Base-by-base conservation (phyloP, 345 rosid genomes). In the Garcia nutans region DNA sequence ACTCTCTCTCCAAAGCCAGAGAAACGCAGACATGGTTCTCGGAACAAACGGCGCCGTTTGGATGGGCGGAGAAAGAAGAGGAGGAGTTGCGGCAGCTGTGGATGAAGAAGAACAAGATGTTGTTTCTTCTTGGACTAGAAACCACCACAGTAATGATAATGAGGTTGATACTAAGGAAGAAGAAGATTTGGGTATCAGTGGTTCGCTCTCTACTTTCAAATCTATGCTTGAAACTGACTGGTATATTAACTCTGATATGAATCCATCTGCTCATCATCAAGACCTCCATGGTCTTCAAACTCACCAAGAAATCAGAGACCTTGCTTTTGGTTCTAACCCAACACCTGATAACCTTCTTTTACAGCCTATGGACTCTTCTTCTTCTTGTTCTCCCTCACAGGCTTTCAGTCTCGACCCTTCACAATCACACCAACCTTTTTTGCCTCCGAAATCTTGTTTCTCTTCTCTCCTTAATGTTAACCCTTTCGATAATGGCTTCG, bases 221-320 rank as follows among this genome's bases (percentile, higher is more conserved):
- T 87, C 96, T 78, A 82, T 91, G 88, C 90, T 93, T 55, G 96
- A 91, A 50, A 22, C 82, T 49, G 96, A 93, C 76, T 88, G 96
- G 80, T 85, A 77, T 80, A 79, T 79, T 74, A 66, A 74, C 77
- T 50, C 77, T 61, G 5, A 68, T 75, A 15, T 71, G 12, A 81
- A 83, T 77, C 80, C 77, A 61, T 76, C 73, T 55, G 66, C 69
- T 37, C 68, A 78, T 11, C 83, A 50, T 80, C 41, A 37, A 37
- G 89, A 85, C 77, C 84, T 84, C 61, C 89, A 82, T 9, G 56
- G 52, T 76, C 70, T 81, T 42, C 85, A 84, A 62, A 72, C 61
- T 50, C 87, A 85, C 54, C 88, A 73, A 64, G 89, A 90, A 41
- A 78, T 84, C 76, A 84, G 88, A 81, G 88, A 83, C 56, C 85